Percentiles rank a stretch among this genome's conserved stretches.
These are phyloP conservation scores for Leishmania aethiopica DNA, from an alignment of 208 protist genomes.

Conservation along the genomic window DNA sequence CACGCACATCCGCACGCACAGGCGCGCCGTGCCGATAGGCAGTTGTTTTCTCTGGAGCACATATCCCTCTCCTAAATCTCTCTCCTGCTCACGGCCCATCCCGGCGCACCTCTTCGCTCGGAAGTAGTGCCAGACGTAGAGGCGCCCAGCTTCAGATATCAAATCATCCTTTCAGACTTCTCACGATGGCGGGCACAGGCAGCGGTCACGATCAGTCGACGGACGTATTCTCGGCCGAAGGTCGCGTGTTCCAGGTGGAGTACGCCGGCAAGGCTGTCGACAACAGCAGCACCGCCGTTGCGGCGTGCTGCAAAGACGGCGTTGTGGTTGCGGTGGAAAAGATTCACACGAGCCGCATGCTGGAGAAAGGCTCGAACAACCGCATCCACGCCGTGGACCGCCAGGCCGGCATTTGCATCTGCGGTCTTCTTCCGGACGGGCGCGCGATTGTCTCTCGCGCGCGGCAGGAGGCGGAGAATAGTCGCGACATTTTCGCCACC, in stretches of 20 bases:
- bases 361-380: slow-evolving; percentile 94
- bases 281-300: slow-evolving; percentile 98
- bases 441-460: slow-evolving; percentile 94
- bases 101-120: neutral
- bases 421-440: slow-evolving; percentile 97
- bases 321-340: slow-evolving; percentile 99
- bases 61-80: neutral
- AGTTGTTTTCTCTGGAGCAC: slow-evolving; percentile 8
- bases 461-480: slow-evolving; percentile 93
- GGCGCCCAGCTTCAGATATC: neutral
- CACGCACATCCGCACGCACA: neutral
- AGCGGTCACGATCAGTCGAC: slow-evolving; percentile 97
- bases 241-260: slow-evolving; percentile 99
- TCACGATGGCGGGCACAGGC: slow-evolving; percentile 60
- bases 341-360: slow-evolving; percentile 96
- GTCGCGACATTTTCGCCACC: slow-evolving; percentile 90
- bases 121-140: neutral
- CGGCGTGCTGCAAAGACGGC: slow-evolving; percentile 97
- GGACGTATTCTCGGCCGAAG: slow-evolving; percentile 98
- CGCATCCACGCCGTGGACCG: slow-evolving; percentile 95
- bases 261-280: slow-evolving; percentile 99
- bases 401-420: slow-evolving; percentile 93
- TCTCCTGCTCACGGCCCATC: neutral
- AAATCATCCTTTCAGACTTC: slow-evolving; percentile 5
- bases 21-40: neutral